Evolutionary conservation across 495 filamentous ascomycete genomes (phyloP), one percentile per base, ranked within the genome.

Genomic region (Cudoniella acicularis): DNA sequence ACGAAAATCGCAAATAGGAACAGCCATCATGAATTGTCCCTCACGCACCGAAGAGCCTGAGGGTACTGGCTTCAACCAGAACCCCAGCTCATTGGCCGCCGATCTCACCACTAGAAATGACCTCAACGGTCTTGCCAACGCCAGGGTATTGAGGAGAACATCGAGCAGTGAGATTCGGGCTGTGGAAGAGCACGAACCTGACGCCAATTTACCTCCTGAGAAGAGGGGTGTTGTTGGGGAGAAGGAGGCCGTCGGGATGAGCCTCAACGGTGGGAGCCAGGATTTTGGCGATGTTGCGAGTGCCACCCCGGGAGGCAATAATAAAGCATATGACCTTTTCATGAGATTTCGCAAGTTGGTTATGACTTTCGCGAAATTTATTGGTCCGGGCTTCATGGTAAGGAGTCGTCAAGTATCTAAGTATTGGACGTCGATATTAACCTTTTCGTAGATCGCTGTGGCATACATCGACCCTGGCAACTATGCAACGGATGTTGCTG

Each of bases 361-460:
- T 40, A 46, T 76, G 55, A 92, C 84, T 27, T 94, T 89, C 65
- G 72, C 71, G 56, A 84, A 83, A 59, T 96, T 96, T 67, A 75
- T 96, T 48, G 92, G 92, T 0, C 92, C 92, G 11, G 91, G 91
- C 1, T 92, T 96, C 70, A 81, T 96, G 72, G 78, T 78, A 62
- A 54, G 72, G 71, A 1, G 16, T 18, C 41, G 10, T 60, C 10
- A 21, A 11, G 45, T 63, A 9, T 20, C 48, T 36, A 10, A n/a
- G n/a, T n/a, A n/a, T n/a, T n/a, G n/a, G n/a, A n/a, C n/a, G n/a
- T n/a, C n/a, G n/a, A n/a, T n/a, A n/a, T n/a, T n/a, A n/a, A n/a
- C n/a, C n/a, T n/a, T n/a, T n/a, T n/a, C n/a, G n/a, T 27, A 67
- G 61, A 63, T 64, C 54, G 52, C 64, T 36, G 65, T 69, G 17